A percentile compares a stretch with the other conserved stretches of the same genome.
Conservation (phyloP, 768 basidiomycete species). For the Leucocoprinus sp. region DNA sequence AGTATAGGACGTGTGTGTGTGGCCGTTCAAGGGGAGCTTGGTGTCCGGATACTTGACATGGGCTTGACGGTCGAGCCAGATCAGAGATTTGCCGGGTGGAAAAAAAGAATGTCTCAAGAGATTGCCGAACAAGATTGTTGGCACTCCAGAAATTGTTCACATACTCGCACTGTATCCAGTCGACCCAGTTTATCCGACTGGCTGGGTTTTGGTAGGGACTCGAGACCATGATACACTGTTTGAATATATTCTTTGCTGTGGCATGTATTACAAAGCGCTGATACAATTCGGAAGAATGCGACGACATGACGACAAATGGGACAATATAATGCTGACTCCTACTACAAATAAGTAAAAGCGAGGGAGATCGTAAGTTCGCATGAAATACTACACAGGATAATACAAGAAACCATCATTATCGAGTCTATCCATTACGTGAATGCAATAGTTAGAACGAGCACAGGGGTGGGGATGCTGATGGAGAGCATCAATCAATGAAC, state of each 20-base stretch:
- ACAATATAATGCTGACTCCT: not conserved
- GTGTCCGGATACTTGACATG: slow-evolving; percentile 43
- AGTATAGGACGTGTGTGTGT: slow-evolving; percentile 51
- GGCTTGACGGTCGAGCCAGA: slow-evolving; percentile 23
- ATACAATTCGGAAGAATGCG: not conserved
- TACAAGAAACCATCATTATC: not conserved
- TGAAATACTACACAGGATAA: slow-evolving; percentile 2
- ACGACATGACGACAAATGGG: not conserved
- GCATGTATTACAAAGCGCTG: not conserved
- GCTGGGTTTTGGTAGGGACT: too few relatives aligned
- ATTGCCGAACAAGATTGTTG: slow-evolving; percentile 3
- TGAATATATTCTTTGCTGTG: not conserved
- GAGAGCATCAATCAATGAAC: not conserved
- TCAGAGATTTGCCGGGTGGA: slow-evolving; percentile 23
- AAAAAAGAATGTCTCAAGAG: slow-evolving; percentile 15
- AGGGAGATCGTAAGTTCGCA: not conserved
- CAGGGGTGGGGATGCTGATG: not conserved
- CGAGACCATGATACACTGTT: not conserved
- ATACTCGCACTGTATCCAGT: not conserved
- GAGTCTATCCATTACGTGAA: slow-evolving; percentile 6
- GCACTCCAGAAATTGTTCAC: slow-evolving; percentile 3
- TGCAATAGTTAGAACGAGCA: not conserved
- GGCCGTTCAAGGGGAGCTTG: slow-evolving; percentile 30
- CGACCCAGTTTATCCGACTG: too few relatives aligned
- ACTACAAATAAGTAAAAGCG: slow-evolving; percentile 2